phyloP scores from a whole-genome alignment of 306 rosid genomes.

The Quercus alba region DNA sequence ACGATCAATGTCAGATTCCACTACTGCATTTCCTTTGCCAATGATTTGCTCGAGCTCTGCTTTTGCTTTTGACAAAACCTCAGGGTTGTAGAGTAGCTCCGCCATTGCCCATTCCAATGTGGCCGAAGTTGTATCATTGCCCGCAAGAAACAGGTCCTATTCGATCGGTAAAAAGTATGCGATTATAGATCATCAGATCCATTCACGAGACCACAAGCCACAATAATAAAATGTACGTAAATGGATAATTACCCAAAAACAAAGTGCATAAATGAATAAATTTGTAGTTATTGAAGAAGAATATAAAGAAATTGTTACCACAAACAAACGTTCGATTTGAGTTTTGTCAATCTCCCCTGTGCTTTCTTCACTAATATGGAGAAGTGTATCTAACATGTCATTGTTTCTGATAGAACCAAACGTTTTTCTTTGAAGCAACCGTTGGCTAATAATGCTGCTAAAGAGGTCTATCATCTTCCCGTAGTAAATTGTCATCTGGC shows the following conservation, averaged over 20 bases:
- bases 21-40: constrained; percentile 19
- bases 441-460: background rate
- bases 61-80: constrained; percentile 14
- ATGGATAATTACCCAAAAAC: background rate
- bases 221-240: background rate
- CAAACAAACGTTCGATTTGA: background rate
- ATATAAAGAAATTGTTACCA: background rate
- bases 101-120: constrained; percentile 36
- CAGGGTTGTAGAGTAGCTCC: constrained; percentile 19
- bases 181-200: background rate
- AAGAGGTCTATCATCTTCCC: background rate
- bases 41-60: constrained; percentile 6
- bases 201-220: background rate
- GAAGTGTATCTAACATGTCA: constrained; percentile 9
- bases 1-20: constrained; percentile 11
- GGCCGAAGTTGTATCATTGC: constrained; percentile 21
- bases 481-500: background rate
- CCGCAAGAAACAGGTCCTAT: constrained; percentile 23
- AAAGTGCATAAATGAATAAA: background rate
- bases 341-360: background rate
- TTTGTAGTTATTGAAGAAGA: no score
- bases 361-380: background rate
- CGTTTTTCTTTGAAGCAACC: background rate
- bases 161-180: no score
- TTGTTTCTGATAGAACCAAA: background rate